Evolutionary conservation across 345 rosid species (phyloP), one percentile per base, ranked within the genome.

Genomic region (Brassica incana): DNA sequence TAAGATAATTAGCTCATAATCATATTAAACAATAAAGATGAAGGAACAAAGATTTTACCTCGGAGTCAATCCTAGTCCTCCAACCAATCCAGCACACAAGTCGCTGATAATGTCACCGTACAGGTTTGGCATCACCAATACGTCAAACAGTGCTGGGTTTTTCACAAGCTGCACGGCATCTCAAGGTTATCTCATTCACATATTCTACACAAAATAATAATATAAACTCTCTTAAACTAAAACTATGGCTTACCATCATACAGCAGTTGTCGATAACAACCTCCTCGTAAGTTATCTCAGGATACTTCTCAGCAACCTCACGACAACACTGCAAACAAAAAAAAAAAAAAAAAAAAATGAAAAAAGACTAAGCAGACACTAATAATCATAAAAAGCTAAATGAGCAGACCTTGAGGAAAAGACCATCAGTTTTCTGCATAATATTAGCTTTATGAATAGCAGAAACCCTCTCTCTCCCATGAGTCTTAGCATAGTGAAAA

Each of bases 401-500:
- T 23, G 25, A 3, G 16, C 78, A 71, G 50, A 92, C 99, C 92
- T 92, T 91, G 50, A 96, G 98, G 63, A 96, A 96, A 78, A 96
- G 95, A 76, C 99, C 99, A 73, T 96, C 99, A 48, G 99, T 96
- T 84, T 90, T 96, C 90, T 93, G 98, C 99, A 96, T 96, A 73
- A 96, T 94, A 77, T 93, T 96, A 61, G 98, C 99, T 80, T 96
- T 96, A 80, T 96, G 99, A 58, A 96, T 92, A 0, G 97, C 98
- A 50, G 99, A 96, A 43, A 96, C 98, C 83, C 99, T 87, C 84
- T 92, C 91, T 84, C 98, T 85, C 77, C 97, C 99, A 79, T 96
- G 97, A 80, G 89, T 71, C 89, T 93, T 96, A 5, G 99, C 99
- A 88, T 93, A 93, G 75, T 86, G 93, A 84, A 96, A 96, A 7